Percentiles rank a stretch among this genome's conserved stretches.
These are phyloP conservation scores for Neurospora intermedia DNA, from an alignment of 495 filamentous ascomycete genomes.

Conservation along the genomic window DNA sequence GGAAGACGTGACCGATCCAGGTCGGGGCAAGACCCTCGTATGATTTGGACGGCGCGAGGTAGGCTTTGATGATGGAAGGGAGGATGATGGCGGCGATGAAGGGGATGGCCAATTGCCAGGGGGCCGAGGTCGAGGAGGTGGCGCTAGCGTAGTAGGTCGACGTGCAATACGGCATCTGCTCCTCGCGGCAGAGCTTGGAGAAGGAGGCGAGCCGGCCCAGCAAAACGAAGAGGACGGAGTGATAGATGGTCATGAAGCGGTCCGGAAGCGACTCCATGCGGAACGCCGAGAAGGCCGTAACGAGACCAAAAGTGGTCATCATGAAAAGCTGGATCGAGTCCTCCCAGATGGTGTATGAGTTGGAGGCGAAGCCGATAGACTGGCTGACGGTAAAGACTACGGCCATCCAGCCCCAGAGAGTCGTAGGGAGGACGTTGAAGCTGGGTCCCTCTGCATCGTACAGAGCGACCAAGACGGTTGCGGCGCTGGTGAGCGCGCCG, in stretches of 20 bases:
- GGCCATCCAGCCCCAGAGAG: slow-evolving; percentile 78
- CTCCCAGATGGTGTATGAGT: slow-evolving; percentile 99
- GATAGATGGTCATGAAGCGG: slow-evolving; percentile 63
- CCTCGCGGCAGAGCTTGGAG: slow-evolving; percentile 90
- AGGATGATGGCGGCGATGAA: slow-evolving; percentile 62
- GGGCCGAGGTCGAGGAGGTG: slow-evolving; percentile 82
- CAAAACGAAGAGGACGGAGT: slow-evolving; percentile 73
- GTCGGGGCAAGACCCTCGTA: slow-evolving; percentile 74
- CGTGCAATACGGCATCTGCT: slow-evolving; percentile 93
- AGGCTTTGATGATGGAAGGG: slow-evolving; percentile 66
- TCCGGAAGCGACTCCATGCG: slow-evolving; percentile 51
- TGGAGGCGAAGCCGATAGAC: slow-evolving; percentile 86
- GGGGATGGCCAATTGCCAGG: slow-evolving; percentile 79
- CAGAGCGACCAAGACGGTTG: slow-evolving; percentile 48
- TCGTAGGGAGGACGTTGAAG: slow-evolving; percentile 57
- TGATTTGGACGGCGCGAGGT: slow-evolving; percentile 64
- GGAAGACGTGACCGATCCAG: slow-evolving; percentile 76
- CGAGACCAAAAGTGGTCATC: slow-evolving; percentile 73
- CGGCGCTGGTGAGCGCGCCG: slow-evolving; percentile 52
- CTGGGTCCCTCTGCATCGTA: slow-evolving; percentile 38
- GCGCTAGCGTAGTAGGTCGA: slow-evolving; percentile 93
- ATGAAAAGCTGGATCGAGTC: slow-evolving; percentile 91
- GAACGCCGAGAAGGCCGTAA: slow-evolving; percentile 61
- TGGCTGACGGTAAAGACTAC: slow-evolving; percentile 70
- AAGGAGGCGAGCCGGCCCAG: slow-evolving; percentile 76